Percentiles rank a stretch among this genome's conserved stretches.
phyloP scores from a whole-genome alignment of 1,284 basidiomycete genomes.

The Thecaphora thlaspeos region DNA sequence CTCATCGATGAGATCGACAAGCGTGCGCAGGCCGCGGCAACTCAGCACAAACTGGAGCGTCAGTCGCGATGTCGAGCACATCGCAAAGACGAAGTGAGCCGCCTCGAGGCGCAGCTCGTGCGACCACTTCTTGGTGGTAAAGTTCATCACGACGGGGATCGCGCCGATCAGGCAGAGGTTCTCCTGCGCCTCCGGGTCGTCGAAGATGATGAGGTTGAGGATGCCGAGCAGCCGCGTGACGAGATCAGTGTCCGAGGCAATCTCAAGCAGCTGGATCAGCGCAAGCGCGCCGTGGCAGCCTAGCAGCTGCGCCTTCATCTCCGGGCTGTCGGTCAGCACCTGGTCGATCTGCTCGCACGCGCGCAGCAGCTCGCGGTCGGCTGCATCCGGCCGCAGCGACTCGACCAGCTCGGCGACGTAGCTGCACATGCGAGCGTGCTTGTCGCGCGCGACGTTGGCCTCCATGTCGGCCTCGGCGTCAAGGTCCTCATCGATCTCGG shows the following conservation, averaged over 20 bases:
- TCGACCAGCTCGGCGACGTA: slow-evolving; percentile 82
- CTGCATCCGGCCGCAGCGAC: slow-evolving; percentile 74
- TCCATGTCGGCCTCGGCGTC: slow-evolving; percentile 46
- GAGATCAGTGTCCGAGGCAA: slow-evolving; percentile 74
- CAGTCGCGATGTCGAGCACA: slow-evolving; percentile 86
- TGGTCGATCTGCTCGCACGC: slow-evolving; percentile 82
- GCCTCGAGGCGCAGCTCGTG: slow-evolving; percentile 91
- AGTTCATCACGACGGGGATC: slow-evolving; percentile 63
- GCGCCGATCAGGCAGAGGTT: slow-evolving; percentile 86
- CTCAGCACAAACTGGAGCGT: slow-evolving; percentile 66
- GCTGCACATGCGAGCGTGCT: slow-evolving; percentile 72
- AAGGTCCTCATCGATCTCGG: slow-evolving; percentile 47
- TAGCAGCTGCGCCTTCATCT: slow-evolving; percentile 84
- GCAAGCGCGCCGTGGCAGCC: slow-evolving; percentile 91
- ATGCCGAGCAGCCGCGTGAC: slow-evolving; percentile 80
- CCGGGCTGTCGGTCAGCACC: slow-evolving; percentile 78
- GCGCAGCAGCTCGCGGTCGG: slow-evolving; percentile 75
- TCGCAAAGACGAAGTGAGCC: slow-evolving; percentile 85
- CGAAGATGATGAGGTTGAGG: slow-evolving; percentile 82
- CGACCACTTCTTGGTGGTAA: slow-evolving; percentile 90
- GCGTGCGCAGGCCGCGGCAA: slow-evolving; percentile 85
- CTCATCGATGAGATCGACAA: slow-evolving; percentile 93
- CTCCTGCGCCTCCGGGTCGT: slow-evolving; percentile 82
- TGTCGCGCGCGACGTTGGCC: slow-evolving; percentile 49
- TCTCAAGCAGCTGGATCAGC: slow-evolving; percentile 86